Evolutionary conservation across 805 yeast species (phyloP), one percentile per base, ranked within the genome.

Genomic region (Diddensiella transvaalensis): DNA sequence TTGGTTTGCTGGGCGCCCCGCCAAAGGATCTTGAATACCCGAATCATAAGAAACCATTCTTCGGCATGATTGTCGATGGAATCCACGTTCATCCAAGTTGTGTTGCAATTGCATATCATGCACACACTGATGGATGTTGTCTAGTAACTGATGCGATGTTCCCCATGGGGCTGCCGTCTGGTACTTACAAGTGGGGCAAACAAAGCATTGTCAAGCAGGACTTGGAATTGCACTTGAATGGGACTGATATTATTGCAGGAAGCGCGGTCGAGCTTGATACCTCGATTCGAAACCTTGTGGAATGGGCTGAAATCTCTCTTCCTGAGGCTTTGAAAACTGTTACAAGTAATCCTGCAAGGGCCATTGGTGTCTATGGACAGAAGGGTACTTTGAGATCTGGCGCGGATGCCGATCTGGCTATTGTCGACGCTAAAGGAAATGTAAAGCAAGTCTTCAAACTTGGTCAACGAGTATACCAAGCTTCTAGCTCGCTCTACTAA

Each of bases 61-160:
- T 68, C 51, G 83, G 84, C 4, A 58, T 79, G 38, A 77, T 79
- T 47, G 73, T 76, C 41, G 84, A 79, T 62, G 82, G 82, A 4
- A 74, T 78, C 44, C 84, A 79, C 55, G 80, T 79, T 26, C 80
- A 77, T 53, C 80, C 81, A 1, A 65, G 80, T 23, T 72, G 75
- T 66, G 74, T 73, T 23, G 65, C 70, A 15, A 51, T 75, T 45
- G 82, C 82, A 0, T 79, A 75, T 64, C 66, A 69, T 35, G 65
- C 80, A 13, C 70, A 70, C 55, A 78, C 80, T 6, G 75, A 74
- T n/a, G 76, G 76, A 54, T 73, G 79, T 56, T 71, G 77, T 36
- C 64, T 79, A 52, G 80, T 76, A 13, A 79, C 84, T 2, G 84
- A 79, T 58, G 82, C 83, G 44, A 78, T 78, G 75, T 73, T 71